Conservation (phyloP, 495 filamentous ascomycete species). For the Lophium mytilinum region DNA sequence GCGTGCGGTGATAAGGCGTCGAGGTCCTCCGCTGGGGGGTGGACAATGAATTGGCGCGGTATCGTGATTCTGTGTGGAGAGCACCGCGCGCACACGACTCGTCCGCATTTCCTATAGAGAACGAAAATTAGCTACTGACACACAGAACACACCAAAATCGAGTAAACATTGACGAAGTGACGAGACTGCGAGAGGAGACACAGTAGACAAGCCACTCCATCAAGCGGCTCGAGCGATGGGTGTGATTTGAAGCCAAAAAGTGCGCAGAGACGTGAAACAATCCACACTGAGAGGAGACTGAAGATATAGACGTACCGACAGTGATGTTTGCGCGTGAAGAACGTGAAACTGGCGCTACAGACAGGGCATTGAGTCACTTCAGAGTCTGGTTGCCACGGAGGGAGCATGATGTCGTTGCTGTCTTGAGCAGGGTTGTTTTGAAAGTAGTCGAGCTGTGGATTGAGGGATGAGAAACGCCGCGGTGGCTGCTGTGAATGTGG, state of each 20-base stretch:
- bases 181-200: too few species aligned
- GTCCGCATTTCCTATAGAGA: slow-evolving; percentile 73
- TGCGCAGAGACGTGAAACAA: too few species aligned
- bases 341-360: slow-evolving; percentile 18
- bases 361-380: slow-evolving; percentile 21
- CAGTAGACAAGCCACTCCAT: too few species aligned
- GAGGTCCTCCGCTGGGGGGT: slow-evolving; percentile 47
- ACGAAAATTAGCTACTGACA: neutral
- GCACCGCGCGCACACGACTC: slow-evolving; percentile 84
- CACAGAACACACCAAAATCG: too few species aligned
- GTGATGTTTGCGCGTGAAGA: slow-evolving; percentile 22
- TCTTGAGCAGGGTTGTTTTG: too few species aligned
- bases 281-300: too few species aligned
- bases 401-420: slow-evolving; percentile 13
- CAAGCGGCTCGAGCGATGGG: too few species aligned
- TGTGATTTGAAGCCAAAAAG: too few species aligned
- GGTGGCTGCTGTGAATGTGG: neutral
- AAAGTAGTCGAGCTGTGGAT: too few species aligned
- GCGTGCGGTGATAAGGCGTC: slow-evolving; percentile 25
- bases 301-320: slow-evolving; percentile 16
- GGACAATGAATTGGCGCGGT: slow-evolving; percentile 86
- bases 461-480: neutral
- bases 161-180: too few species aligned
- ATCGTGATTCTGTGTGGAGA: slow-evolving; percentile 95
- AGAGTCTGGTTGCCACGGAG: slow-evolving; percentile 21